phyloP scores from a whole-genome alignment of 306 rosid species.

The Arachis stenosperma region DNA sequence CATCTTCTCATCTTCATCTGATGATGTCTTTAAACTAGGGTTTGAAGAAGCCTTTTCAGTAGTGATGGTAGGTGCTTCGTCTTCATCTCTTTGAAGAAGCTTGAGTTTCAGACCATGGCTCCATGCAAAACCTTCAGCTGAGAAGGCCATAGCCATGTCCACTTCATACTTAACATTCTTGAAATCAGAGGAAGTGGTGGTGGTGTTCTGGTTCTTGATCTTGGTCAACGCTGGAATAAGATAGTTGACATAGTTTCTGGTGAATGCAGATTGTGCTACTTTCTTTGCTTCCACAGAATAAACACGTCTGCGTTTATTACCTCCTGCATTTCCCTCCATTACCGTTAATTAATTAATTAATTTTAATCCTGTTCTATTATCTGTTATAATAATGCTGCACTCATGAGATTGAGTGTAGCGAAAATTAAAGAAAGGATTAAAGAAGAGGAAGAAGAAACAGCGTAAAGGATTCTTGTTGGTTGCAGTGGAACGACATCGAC shows the following conservation, averaged over 20 bases:
- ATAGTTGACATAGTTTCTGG: slow-evolving; percentile 55
- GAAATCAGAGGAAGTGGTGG: slow-evolving; percentile 4
- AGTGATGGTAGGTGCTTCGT: slow-evolving; percentile 17
- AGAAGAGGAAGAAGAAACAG: slow-evolving; percentile 11
- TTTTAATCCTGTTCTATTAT: too few relatives aligned
- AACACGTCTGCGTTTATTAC: slow-evolving; percentile 51
- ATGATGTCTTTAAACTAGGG: slow-evolving; percentile 28
- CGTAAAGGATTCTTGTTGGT: not conserved
- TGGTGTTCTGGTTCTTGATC: slow-evolving; percentile 37
- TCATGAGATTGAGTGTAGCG: too few relatives aligned
- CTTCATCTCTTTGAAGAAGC: slow-evolving; percentile 50
- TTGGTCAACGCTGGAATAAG: slow-evolving; percentile 58
- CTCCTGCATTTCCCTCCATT: slow-evolving; percentile 47
- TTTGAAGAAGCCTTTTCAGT: slow-evolving; percentile 13
- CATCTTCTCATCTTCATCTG: slow-evolving; percentile 38
- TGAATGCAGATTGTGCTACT: slow-evolving; percentile 43
- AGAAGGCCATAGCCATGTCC: slow-evolving; percentile 73
- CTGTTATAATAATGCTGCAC: not conserved
- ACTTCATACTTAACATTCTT: slow-evolving; percentile 55
- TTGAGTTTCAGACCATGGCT: slow-evolving; percentile 54
- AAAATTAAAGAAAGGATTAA: not conserved
- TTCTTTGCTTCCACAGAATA: slow-evolving; percentile 55
- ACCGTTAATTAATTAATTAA: too few relatives aligned
- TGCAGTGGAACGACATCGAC: not conserved
- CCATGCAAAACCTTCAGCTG: slow-evolving; percentile 70